A percentile compares a stretch with the other conserved stretches of the same genome.
phyloP scores from a whole-genome alignment of 2,329 filamentous ascomycete species.

The Claviceps maximensis region DNA sequence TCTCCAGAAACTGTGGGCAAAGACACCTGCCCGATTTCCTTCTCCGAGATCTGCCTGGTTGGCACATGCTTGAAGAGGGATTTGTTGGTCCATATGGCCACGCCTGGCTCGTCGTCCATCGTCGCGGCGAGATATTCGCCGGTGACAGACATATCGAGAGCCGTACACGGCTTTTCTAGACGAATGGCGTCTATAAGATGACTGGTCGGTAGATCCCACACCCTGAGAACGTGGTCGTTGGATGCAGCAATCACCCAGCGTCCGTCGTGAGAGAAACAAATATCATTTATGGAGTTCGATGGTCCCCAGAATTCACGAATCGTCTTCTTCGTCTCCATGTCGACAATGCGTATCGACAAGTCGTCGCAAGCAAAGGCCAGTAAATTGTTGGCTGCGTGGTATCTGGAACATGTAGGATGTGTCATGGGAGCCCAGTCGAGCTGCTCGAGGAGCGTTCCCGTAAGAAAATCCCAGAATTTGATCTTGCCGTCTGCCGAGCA shows the following conservation, averaged over 20 bases:
- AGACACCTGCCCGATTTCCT: slow-evolving; percentile 51
- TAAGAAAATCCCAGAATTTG: slow-evolving; percentile 96
- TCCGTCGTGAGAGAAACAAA: slow-evolving; percentile 83
- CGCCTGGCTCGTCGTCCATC: slow-evolving; percentile 66
- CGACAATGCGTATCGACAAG: slow-evolving; percentile 73
- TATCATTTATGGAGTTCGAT: slow-evolving; percentile 59
- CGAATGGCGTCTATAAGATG: slow-evolving; percentile 89
- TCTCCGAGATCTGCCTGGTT: slow-evolving; percentile 70
- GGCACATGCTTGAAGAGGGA: slow-evolving; percentile 81
- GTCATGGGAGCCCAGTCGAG: slow-evolving; percentile 70
- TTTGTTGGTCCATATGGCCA: slow-evolving; percentile 95
- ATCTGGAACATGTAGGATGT: slow-evolving; percentile 61
- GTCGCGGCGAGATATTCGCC: slow-evolving; percentile 93
- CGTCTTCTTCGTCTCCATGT: slow-evolving; percentile 78
- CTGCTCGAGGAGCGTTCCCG: slow-evolving; percentile 64
- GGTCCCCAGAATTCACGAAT: slow-evolving; percentile 90
- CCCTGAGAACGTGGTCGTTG: slow-evolving; percentile 63
- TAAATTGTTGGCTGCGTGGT: slow-evolving; percentile 72
- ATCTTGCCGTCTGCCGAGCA: slow-evolving; percentile 83
- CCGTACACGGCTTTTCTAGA: slow-evolving; percentile 64
- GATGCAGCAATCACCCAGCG: slow-evolving; percentile 87
- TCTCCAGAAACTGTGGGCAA: slow-evolving; percentile 73
- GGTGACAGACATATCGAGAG: slow-evolving; percentile 75
- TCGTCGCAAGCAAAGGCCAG: slow-evolving; percentile 85
- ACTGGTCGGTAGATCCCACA: slow-evolving; percentile 93